Percentiles rank a stretch among this genome's conserved stretches.
Conservation (phyloP, 306 rosid species). For the Cicer bijugum region DNA sequence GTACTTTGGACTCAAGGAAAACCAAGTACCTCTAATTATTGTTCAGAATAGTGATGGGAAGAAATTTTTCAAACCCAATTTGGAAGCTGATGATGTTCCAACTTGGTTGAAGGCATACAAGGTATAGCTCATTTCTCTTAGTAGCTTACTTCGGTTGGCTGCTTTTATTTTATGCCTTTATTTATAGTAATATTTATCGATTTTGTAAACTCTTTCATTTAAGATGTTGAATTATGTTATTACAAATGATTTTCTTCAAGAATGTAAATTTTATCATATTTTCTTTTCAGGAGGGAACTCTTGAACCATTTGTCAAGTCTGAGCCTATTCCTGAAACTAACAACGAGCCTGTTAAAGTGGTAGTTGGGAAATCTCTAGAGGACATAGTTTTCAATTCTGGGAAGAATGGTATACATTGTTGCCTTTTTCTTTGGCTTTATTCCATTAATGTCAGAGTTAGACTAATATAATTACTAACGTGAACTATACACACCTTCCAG, state of each 20-base stretch:
- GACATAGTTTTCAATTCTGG: constrained; percentile 79
- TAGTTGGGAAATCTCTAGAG: constrained; percentile 71
- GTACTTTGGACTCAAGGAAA: constrained; percentile 90
- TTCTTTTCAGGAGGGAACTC: constrained; percentile 70
- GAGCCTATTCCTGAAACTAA: constrained; percentile 83
- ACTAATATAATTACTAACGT: constrained; percentile 17
- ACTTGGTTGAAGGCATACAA: constrained; percentile 83
- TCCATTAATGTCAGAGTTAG: not conserved
- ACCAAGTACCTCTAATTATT: constrained; percentile 77
- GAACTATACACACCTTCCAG: constrained; percentile 50
- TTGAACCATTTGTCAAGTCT: constrained; percentile 66
- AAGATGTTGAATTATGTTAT: not conserved
- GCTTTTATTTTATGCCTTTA: not conserved
- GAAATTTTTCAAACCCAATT: constrained; percentile 69
- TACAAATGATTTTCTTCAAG: not conserved
- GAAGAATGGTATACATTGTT: constrained; percentile 66
- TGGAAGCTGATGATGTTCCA: constrained; percentile 72
- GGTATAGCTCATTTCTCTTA: constrained; percentile 53
- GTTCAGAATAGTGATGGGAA: constrained; percentile 69
- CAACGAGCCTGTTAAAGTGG: constrained; percentile 87
- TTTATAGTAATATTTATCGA: not conserved
- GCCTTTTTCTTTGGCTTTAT: constrained; percentile 22
- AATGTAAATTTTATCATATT: not conserved
- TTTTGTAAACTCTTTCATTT: not conserved
- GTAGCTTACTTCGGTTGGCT: constrained; percentile 4